phyloP scores from a whole-genome alignment of 2,329 filamentous ascomycete genomes.

The Alternaria arborescens region DNA sequence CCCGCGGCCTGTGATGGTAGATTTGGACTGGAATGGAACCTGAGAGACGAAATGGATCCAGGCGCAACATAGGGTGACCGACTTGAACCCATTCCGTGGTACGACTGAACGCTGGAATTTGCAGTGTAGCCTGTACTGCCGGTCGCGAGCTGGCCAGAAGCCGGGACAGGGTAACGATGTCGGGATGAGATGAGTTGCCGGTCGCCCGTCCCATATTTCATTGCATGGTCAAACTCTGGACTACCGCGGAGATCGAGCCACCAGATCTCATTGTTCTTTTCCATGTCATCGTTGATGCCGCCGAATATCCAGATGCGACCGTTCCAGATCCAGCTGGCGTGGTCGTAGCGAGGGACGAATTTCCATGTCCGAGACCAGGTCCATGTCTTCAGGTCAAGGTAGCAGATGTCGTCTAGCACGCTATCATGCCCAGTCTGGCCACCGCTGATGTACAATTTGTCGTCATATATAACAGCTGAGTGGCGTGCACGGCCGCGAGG shows the following conservation, averaged over 20 bases:
- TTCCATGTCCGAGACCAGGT: slow-evolving; percentile 97
- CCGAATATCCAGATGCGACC: slow-evolving; percentile 97
- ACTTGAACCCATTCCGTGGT: slow-evolving; percentile 53
- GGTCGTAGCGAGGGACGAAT: slow-evolving; percentile 93
- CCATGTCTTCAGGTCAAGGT: slow-evolving; percentile 94
- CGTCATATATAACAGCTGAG: slow-evolving; percentile 91
- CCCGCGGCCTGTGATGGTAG: slow-evolving; percentile 89
- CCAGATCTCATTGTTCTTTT: slow-evolving; percentile 94
- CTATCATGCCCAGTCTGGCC: slow-evolving; percentile 95
- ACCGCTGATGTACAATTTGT: slow-evolving; percentile 94
- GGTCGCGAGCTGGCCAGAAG: slow-evolving; percentile 46
- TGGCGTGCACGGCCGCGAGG: slow-evolving; percentile 92
- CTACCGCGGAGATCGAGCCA: slow-evolving; percentile 95
- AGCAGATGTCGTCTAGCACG: slow-evolving; percentile 95
- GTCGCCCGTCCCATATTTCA: slow-evolving; percentile 65
- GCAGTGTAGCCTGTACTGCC: slow-evolving; percentile 72
- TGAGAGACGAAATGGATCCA: slow-evolving; percentile 86
- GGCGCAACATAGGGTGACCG: slow-evolving; percentile 68
- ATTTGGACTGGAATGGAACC: slow-evolving; percentile 86
- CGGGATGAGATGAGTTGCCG: slow-evolving; percentile 45
- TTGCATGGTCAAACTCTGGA: slow-evolving; percentile 80
- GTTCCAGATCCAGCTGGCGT: slow-evolving; percentile 91
- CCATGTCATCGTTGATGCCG: slow-evolving; percentile 93
- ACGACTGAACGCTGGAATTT: slow-evolving; percentile 70
- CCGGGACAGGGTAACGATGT: slow-evolving; percentile 40